These are phyloP conservation scores for Alternaria sp. DNA, from an alignment of 2,329 filamentous ascomycete genomes.

Conservation along the genomic window DNA sequence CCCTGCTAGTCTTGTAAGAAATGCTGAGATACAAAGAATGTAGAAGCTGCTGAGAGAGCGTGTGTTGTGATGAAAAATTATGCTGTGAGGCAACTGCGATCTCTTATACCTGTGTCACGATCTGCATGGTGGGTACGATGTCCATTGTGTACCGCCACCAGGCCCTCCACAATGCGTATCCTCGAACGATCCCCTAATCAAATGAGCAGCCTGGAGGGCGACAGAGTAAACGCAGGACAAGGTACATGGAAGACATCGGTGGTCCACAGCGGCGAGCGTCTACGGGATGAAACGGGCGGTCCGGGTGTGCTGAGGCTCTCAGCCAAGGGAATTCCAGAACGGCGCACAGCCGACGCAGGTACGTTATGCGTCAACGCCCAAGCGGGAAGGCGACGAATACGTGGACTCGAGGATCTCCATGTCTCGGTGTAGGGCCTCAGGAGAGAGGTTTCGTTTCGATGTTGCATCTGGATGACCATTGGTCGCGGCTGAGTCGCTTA, in stretches of 20 bases:
- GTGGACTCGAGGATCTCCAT: conserved; percentile 23
- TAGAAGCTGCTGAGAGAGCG: conserved; percentile 29
- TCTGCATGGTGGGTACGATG: conserved; percentile 7
- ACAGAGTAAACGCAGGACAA: conserved; percentile 37
- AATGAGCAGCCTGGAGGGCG: conserved; percentile 33
- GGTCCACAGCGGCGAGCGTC: conserved; percentile 43
- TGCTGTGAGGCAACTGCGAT: conserved; percentile 16
- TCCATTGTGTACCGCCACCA: conserved; percentile 21
- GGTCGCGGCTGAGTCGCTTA: conserved; percentile 40
- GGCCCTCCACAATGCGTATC: conserved; percentile 10
- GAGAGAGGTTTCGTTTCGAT: conserved; percentile 41
- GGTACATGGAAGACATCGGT: conserved; percentile 25
- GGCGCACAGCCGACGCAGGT: conserved; percentile 34
- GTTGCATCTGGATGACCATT: conserved; percentile 32
- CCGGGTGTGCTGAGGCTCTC: conserved; percentile 33
- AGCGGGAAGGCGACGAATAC: conserved; percentile 26
- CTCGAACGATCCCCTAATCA: conserved; percentile 44
- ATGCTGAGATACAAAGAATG: conserved; percentile 29
- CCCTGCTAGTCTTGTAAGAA: conserved; percentile 38
- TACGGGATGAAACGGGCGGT: conserved; percentile 42
- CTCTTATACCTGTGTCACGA: conserved; percentile 39
- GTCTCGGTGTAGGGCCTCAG: conserved; percentile 24
- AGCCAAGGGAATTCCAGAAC: conserved; percentile 41
- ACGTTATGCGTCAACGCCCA: conserved; percentile 37
- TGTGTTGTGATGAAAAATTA: conserved; percentile 27